Base-by-base conservation (phyloP, 1,284 basidiomycete species). In the Microbotryum intermedium region DNA sequence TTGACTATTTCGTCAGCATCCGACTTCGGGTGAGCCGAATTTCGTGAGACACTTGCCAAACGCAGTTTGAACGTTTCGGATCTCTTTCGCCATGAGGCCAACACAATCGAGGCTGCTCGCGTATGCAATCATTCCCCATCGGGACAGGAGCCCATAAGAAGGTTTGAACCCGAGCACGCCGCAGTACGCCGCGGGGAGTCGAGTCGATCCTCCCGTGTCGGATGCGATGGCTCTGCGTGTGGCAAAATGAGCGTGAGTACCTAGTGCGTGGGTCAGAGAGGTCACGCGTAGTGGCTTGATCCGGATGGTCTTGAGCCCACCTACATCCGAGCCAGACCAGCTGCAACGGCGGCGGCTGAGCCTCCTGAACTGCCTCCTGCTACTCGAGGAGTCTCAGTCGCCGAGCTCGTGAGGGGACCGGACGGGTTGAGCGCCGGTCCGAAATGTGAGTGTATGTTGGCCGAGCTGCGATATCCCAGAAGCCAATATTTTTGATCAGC, bases 31-130 rank as follows among this genome's bases (percentile, higher is more conserved):
- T 3, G 34, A 44, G 46, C 25, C 42, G 46, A 30, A 21, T 29
- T 18, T 20, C 1, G 21, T 45, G 16, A 47, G 34, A 16, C 4
- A 73, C 83, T 61, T 69, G 90, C 88, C 77, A 67, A 88, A 90
- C 1, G 88, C 79, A 1, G 72, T 67, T 43, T 78, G 70, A 1
- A 84, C 79, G 6, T 77, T 77, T 7, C 75, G 70, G 0, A 87
- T 79, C 7, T 79, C 77, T 50, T 75, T 76, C 0, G 83, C 85
- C 25, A 97, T 74, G 2, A 98, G 77, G 0, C 94, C 95, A 0
- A 98, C 90, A 60, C 90, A 94, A 70, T 98, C 94, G 11, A 98
- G 78, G 61, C 90, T 93, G 72, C 97, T 93, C 0, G 92, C 93
- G 69, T 90, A 98, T 0, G 91, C 86, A 0, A 98, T 82, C 0